A percentile compares a stretch with the other conserved stretches of the same genome.
phyloP scores from a whole-genome alignment of 2,329 filamentous ascomycete species.

The Claviceps pazoutovae region DNA sequence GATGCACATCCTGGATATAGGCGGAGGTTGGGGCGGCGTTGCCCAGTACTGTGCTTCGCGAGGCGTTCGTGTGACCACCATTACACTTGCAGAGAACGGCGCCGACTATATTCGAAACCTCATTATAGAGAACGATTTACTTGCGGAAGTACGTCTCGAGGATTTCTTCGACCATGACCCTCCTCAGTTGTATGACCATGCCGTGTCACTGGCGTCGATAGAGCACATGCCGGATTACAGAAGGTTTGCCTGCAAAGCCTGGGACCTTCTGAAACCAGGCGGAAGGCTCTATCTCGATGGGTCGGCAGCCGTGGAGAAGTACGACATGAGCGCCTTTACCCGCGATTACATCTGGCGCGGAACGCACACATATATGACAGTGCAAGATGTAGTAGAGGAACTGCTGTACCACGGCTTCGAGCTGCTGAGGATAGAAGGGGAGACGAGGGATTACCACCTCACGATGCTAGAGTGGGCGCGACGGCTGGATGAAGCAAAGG shows the following conservation, averaged over 20 bases:
- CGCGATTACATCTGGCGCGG: constrained; percentile 1
- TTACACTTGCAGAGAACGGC: not conserved
- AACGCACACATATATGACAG: constrained; percentile 1
- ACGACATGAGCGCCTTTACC: constrained; percentile 1
- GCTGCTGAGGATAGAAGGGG: not conserved
- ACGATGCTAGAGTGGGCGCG: constrained; percentile 2
- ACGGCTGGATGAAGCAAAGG: not conserved
- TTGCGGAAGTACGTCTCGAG: not conserved
- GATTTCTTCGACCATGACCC: constrained; percentile 2
- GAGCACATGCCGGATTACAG: constrained; percentile 2
- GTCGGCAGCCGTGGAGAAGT: constrained; percentile 1
- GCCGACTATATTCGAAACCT: not conserved
- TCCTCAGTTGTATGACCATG: not conserved
- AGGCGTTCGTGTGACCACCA: constrained; percentile 1
- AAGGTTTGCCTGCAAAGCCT: not conserved
- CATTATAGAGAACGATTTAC: not conserved
- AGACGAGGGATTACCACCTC: constrained; percentile 1
- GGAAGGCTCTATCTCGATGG: constrained; percentile 1
- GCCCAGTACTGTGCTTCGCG: not conserved
- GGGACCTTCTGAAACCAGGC: constrained; percentile 1
- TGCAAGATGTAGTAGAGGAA: constrained; percentile 2
- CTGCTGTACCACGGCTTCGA: constrained; percentile 1
- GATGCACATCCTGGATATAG: constrained; percentile 1
- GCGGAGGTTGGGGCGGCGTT: constrained; percentile 2
- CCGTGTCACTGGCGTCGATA: not conserved